A percentile compares a stretch with the other conserved stretches of the same genome.
phyloP scores from a whole-genome alignment of 768 basidiomycete genomes.

The Panaeolus cyanescens region DNA sequence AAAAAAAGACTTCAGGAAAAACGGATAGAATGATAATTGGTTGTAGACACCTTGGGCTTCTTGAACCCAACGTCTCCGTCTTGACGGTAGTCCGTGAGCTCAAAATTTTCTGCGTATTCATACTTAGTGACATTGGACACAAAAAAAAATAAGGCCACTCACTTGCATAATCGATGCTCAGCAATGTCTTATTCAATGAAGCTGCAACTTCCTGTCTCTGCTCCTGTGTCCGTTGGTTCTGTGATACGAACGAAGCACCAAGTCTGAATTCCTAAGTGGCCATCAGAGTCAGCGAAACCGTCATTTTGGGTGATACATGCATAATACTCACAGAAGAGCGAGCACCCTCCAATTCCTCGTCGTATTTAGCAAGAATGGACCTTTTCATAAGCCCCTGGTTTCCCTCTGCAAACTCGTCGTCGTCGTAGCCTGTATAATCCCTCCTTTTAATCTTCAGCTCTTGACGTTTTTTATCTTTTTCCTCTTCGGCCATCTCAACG shows the following conservation, averaged over 20 bases:
- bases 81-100: constrained; percentile 84
- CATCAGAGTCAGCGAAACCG: constrained; percentile 8
- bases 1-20: constrained; percentile 9
- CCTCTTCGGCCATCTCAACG: constrained; percentile 89
- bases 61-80: constrained; percentile 95
- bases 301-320: background rate
- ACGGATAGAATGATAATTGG: background rate
- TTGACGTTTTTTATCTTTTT: constrained; percentile 73
- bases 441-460: constrained; percentile 87
- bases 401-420: constrained; percentile 86
- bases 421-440: constrained; percentile 95
- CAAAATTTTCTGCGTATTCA: constrained; percentile 69
- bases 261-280: constrained; percentile 78
- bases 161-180: constrained; percentile 92
- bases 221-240: constrained; percentile 40
- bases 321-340: constrained; percentile 59
- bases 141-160: constrained; percentile 31
- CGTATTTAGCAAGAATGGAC: constrained; percentile 88
- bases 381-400: constrained; percentile 73
- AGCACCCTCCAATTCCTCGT: constrained; percentile 81
- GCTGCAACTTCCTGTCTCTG: constrained; percentile 55
- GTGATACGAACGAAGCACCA: constrained; percentile 57
- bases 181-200: constrained; percentile 74
- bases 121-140: constrained; percentile 14
- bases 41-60: constrained; percentile 73